A percentile compares a stretch with the other conserved stretches of the same genome.
Conservation (phyloP, 2,329 filamentous ascomycete genomes). For the Botryotinia convoluta region DNA sequence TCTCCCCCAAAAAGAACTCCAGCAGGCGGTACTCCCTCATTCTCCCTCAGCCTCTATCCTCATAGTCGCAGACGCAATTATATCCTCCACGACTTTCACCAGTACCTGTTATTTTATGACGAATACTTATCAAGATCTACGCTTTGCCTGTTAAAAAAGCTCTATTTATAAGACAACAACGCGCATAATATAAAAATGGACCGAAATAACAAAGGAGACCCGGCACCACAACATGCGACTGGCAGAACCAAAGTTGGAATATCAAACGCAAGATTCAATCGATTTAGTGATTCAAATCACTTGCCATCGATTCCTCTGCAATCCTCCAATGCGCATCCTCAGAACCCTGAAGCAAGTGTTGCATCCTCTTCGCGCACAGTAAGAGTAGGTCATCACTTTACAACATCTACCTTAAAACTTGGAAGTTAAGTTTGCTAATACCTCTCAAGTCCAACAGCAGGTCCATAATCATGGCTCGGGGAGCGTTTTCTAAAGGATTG, state of each 20-base stretch:
- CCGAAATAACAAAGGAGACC: neutral
- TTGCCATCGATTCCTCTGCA: neutral
- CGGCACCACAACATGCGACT: neutral
- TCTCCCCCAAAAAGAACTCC: neutral
- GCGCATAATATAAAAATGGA: neutral
- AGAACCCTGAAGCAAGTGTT: neutral
- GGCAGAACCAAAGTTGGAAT: neutral
- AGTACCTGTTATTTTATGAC: neutral
- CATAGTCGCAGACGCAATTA: neutral
- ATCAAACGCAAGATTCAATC: neutral
- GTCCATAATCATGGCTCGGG: neutral
- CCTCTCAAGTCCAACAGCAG: neutral
- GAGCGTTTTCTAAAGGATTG: neutral
- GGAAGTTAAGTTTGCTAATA: neutral
- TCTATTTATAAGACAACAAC: neutral
- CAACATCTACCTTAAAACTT: neutral
- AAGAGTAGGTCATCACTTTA: slow-evolving; percentile 2
- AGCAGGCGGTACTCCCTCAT: neutral
- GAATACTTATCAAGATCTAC: neutral
- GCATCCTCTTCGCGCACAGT: neutral
- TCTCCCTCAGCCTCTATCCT: neutral
- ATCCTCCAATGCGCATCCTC: neutral
- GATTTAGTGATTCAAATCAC: neutral
- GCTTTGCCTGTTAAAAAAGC: neutral
- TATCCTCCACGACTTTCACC: neutral